Conservation (phyloP, 176 grass and related monocot species). For the Ensete glaucum region DNA sequence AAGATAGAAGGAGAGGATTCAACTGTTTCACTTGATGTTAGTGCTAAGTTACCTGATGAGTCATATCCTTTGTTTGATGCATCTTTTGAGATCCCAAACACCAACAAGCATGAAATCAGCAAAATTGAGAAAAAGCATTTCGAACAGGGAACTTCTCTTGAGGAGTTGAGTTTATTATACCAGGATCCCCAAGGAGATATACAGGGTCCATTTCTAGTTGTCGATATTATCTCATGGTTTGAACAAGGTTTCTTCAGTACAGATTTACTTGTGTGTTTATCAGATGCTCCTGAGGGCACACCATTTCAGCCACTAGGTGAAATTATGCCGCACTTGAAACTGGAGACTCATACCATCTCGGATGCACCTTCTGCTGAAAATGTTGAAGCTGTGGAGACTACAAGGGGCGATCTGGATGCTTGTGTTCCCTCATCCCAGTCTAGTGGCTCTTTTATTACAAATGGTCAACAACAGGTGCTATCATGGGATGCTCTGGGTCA, state of each 20-base stretch:
- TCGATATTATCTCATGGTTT: constrained; percentile 88
- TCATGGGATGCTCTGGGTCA: constrained; percentile 27
- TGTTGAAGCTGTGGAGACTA: constrained; percentile 35
- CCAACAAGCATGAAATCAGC: constrained; percentile 4
- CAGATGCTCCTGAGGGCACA: constrained; percentile 63
- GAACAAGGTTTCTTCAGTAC: constrained; percentile 90
- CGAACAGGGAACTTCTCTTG: constrained; percentile 29
- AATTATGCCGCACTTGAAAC: constrained; percentile 71
- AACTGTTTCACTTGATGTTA: constrained; percentile 15
- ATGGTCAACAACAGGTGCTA: constrained; percentile 4
- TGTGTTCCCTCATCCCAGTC: constrained; percentile 18
- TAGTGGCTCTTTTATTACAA: constrained; percentile 29
- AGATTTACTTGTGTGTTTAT: constrained; percentile 71
- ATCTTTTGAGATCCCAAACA: constrained; percentile 12
- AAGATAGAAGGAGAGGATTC: not conserved
- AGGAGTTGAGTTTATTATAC: constrained; percentile 89
- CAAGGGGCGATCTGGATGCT: constrained; percentile 33
- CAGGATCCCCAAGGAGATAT: constrained; percentile 84
- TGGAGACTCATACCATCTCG: constrained; percentile 28
- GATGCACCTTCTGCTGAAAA: constrained; percentile 18
- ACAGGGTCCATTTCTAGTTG: constrained; percentile 85
- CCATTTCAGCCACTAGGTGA: constrained; percentile 67
- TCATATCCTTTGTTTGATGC: constrained; percentile 52
- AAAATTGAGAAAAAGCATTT: constrained; percentile 30
- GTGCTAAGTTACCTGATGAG: constrained; percentile 51